Base-by-base conservation (phyloP, 495 filamentous ascomycete species). In the Penicillium steckii region DNA sequence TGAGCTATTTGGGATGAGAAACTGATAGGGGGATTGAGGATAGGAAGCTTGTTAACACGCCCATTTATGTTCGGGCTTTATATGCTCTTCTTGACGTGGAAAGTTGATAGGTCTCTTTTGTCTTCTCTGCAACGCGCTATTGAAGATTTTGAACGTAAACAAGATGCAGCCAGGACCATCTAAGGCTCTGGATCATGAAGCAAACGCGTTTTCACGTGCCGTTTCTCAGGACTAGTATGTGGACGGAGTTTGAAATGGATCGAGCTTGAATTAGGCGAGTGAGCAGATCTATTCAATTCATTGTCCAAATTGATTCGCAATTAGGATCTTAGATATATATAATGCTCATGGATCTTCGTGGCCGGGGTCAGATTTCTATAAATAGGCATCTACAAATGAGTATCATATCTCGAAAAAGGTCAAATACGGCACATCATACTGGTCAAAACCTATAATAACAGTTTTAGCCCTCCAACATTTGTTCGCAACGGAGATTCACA, bases 161-260 rank as follows among this genome's bases (percentile, higher is more conserved):
- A 48, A 48, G 30, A 48, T 48, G 46, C 23, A 38, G 46, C 30
- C 30, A 48, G 46, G 33, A 32, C 23, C 30, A 48, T 25, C n/a
- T 18, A 26, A 23, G 23, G 29, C 46, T 48, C 33, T 37, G 32
- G 30, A 17, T 40, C 19, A n/a, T 48, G 46, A 37, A 32, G 30
- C 46, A 48, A 48, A 48, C 46, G 46, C 46, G 33, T 48, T 48
- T 48, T 48, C 25, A 48, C 46, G 46, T 48, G 46, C 30, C 32
- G 38, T 48, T 48, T 48, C 19, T 48, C 33, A 37, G 30, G 46
- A 15, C 23, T 27, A 40, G n/a, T 40, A 8, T 48, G 26, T 48
- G 30, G 21, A 38, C 46, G 19, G 33, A 48, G 46, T 27, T 48
- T 48, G 30, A n/a, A 48, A 27, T 40, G 46, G 21, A 48, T 40